These are phyloP conservation scores for Periconia digitata DNA, from an alignment of 2,329 filamentous ascomycete species.

Conservation along the genomic window DNA sequence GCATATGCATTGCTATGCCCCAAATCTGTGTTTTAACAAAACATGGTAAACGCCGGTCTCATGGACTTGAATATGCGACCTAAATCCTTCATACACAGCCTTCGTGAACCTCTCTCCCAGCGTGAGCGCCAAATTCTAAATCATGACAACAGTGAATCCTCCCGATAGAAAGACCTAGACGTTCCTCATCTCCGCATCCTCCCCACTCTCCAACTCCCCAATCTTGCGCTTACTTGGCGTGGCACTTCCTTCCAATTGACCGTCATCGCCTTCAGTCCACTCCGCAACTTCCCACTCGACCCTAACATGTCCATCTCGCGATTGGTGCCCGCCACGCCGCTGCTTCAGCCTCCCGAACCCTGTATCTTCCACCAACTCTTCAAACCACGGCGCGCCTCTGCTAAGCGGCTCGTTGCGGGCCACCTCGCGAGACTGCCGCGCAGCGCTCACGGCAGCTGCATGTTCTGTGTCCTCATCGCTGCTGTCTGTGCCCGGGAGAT, in stretches of 20 bases:
- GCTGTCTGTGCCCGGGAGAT: slow-evolving; percentile 57
- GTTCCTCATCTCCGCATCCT: slow-evolving; percentile 35
- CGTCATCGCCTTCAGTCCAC: slow-evolving; percentile 49
- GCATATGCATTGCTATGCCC: too few species aligned
- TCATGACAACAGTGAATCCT: too few species aligned
- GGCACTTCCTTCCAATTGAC: slow-evolving; percentile 34
- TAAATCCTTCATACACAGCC: too few species aligned
- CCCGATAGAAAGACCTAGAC: slow-evolving; percentile 16
- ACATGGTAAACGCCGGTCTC: too few species aligned
- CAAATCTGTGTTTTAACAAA: too few species aligned
- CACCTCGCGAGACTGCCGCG: slow-evolving; percentile 16
- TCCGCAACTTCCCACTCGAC: slow-evolving; percentile 87
- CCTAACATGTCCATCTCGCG: slow-evolving; percentile 63
- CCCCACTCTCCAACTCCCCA: slow-evolving; percentile 24
- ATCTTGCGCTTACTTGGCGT: slow-evolving; percentile 40
- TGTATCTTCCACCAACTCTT: slow-evolving; percentile 76
- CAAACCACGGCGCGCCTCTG: slow-evolving; percentile 80
- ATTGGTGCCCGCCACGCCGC: slow-evolving; percentile 60
- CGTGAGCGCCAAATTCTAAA: slow-evolving; percentile 31
- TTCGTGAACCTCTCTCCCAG: slow-evolving; percentile 17
- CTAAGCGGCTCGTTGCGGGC: slow-evolving; percentile 27
- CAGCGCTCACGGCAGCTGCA: slow-evolving; percentile 18
- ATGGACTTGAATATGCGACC: too few species aligned
- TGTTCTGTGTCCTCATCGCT: slow-evolving; percentile 24
- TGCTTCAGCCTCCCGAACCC: slow-evolving; percentile 68